Base-by-base conservation (phyloP, 352 stramenopile species). In the Elongisporangium undulatum region DNA sequence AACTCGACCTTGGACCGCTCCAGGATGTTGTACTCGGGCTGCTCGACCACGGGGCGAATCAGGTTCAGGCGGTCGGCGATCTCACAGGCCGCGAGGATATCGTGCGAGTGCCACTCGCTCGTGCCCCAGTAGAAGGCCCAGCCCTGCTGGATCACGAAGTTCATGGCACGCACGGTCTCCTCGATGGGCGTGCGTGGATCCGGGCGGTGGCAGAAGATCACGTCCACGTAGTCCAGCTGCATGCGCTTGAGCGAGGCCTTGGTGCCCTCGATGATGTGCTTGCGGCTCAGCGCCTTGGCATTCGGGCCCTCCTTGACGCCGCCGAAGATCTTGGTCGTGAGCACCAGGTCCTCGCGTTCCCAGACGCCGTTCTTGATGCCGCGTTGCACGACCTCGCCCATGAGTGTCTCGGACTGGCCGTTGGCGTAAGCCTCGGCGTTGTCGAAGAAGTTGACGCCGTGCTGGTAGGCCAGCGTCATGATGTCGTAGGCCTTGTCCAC, bases 21-120 rank as follows among this genome's bases (percentile, higher is more conserved):
- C 38, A 92, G 67, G 54, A 92, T 82, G 65, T 91, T 75, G 67
- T 92, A 92, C 61, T 90, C 70, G 19, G 79, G 79, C 61, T 92
- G 82, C 38, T 91, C 81, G 26, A 82, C 76, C 49, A 72, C 56
- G 66, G 74, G 72, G 24, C 67, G 66, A 9, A 71, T 58, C 1
- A 74, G 55, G 1, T 55, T 55, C 8, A 77, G 34, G 15, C 61
- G 58, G 15, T 79, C 66, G 0, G 71, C 71, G 52, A 79, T 74
- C 1, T 58, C 26, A 8, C 52, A 75, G 9, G 77, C 78, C 52
- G 85, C 76, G 0, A 48, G 58, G 50, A 88, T 75, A 49, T 78
- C 49, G 6, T 13, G 24, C 4, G 21, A n/a, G 5, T 38, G 16
- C 58, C 63, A 65, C 2, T 69, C 49, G 38, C 63, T 69, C 1